Conservation (phyloP, 2,329 filamentous ascomycete genomes). For the Calycina herbarum region DNA sequence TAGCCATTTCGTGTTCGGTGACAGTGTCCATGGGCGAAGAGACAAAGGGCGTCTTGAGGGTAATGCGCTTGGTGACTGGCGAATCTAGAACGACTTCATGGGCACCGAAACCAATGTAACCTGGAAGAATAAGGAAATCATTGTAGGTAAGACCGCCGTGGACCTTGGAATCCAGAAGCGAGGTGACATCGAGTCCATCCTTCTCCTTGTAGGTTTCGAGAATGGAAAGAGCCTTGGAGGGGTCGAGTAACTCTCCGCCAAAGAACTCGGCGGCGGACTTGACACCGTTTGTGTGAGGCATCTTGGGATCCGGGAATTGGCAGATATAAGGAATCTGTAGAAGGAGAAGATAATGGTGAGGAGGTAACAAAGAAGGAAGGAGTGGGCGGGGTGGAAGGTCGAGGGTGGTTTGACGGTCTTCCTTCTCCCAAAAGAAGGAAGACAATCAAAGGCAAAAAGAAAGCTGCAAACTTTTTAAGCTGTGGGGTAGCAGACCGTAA, state of each 20-base stretch:
- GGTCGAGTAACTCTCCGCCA: slow-evolving; percentile 64
- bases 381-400: slow-evolving; percentile 56
- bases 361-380: slow-evolving; percentile 37
- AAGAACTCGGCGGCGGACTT: slow-evolving; percentile 51
- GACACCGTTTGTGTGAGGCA: slow-evolving; percentile 72
- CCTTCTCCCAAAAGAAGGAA: slow-evolving; percentile 53
- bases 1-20: slow-evolving; percentile 99
- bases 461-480: slow-evolving; percentile 19
- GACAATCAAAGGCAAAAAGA: slow-evolving; percentile 22
- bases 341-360: slow-evolving; percentile 36
- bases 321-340: slow-evolving; percentile 16
- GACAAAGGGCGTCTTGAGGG: slow-evolving; percentile 92
- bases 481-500: neutral
- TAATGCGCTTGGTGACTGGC: slow-evolving; percentile 91
- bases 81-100: slow-evolving; percentile 86
- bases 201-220: slow-evolving; percentile 76
- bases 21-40: slow-evolving; percentile 99
- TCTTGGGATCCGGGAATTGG: slow-evolving; percentile 43
- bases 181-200: slow-evolving; percentile 85
- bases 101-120: slow-evolving; percentile 97
- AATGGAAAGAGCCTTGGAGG: slow-evolving; percentile 73
- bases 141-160: slow-evolving; percentile 97
- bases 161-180: slow-evolving; percentile 86
- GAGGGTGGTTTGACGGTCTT: slow-evolving; percentile 43
- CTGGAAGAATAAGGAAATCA: slow-evolving; percentile 94